phyloP scores from a whole-genome alignment of 2,329 filamentous ascomycete species.

The Paecilomyces sp. region DNA sequence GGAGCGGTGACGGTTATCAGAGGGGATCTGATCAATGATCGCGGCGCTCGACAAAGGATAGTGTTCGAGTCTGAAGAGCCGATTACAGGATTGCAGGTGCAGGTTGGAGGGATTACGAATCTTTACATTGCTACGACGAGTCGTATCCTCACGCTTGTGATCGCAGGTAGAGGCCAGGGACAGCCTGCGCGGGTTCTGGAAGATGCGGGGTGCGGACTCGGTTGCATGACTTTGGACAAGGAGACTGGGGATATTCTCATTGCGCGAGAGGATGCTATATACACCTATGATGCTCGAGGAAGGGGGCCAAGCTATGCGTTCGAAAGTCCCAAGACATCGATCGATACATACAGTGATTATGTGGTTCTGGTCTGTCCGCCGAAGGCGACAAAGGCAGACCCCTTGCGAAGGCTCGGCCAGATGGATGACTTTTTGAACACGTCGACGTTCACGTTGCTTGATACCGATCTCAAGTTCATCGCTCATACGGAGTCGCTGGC shows the following conservation, averaged over 20 bases:
- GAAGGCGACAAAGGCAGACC: conserved; percentile 52
- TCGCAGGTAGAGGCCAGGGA: conserved; percentile 82
- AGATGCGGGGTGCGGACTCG: conserved; percentile 82
- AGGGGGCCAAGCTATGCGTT: conserved; percentile 84
- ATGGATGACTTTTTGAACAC: conserved; percentile 77
- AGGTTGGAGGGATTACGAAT: conserved; percentile 58
- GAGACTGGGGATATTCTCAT: conserved; percentile 78
- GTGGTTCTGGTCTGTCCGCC: conserved; percentile 79
- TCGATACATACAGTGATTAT: conserved; percentile 76
- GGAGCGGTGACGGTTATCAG: conserved; percentile 88
- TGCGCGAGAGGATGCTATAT: conserved; percentile 91
- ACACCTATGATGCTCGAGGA: conserved; percentile 81
- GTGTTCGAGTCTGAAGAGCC: conserved; percentile 97
- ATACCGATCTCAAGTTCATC: conserved; percentile 82
- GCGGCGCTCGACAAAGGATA: conserved; percentile 86
- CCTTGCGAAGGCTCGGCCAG: conserved; percentile 66
- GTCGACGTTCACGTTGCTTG: conserved; percentile 83
- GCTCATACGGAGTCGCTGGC: conserved; percentile 82
- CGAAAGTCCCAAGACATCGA: conserved; percentile 78
- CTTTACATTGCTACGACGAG: conserved; percentile 90
- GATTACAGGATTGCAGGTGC: conserved; percentile 81
- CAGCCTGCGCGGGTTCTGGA: conserved; percentile 83
- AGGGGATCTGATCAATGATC: conserved; percentile 90
- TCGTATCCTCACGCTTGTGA: conserved; percentile 75
- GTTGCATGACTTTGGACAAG: conserved; percentile 85